Conservation (phyloP, 2,329 filamentous ascomycete genomes). For the Aspergillus phoenicis region DNA sequence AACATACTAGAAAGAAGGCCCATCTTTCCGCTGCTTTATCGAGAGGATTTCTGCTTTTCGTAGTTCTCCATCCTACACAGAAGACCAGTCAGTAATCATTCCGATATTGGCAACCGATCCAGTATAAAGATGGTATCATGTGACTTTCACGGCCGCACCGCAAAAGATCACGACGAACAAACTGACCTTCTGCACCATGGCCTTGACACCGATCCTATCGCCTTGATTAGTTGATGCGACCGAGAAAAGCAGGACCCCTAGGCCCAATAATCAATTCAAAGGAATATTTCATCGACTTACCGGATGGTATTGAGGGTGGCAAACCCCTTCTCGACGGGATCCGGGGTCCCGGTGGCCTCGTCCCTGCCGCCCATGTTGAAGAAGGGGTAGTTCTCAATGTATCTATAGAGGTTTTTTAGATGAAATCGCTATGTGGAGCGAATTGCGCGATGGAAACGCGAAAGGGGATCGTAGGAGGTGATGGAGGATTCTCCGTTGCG, state of each 20-base stretch:
- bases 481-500: conserved; percentile 20
- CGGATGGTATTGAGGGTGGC: conserved; percentile 82
- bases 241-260: conserved; percentile 30
- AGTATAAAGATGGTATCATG: conserved; percentile 29
- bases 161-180: conserved; percentile 21
- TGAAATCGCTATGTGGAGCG: conserved; percentile 13
- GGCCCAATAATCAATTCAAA: conserved; percentile 4
- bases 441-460: conserved; percentile 18
- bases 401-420: conserved; percentile 7
- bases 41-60: conserved; percentile 96
- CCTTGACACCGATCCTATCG: conserved; percentile 66
- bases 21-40: conserved; percentile 85
- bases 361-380: conserved; percentile 59
- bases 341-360: conserved; percentile 58
- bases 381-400: background rate
- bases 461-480: conserved; percentile 12
- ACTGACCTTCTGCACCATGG: conserved; percentile 69
- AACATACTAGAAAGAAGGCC: conserved; percentile 75
- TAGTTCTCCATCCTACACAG: conserved; percentile 69
- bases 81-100: background rate
- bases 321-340: conserved; percentile 71
- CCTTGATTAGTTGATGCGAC: conserved; percentile 37
- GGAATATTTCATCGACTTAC: conserved; percentile 52
- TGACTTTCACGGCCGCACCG: conserved; percentile 25
- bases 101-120: background rate